These are phyloP conservation scores for Botryosphaeria dothidea DNA, from an alignment of 2,329 filamentous ascomycete genomes.

Conservation along the genomic window DNA sequence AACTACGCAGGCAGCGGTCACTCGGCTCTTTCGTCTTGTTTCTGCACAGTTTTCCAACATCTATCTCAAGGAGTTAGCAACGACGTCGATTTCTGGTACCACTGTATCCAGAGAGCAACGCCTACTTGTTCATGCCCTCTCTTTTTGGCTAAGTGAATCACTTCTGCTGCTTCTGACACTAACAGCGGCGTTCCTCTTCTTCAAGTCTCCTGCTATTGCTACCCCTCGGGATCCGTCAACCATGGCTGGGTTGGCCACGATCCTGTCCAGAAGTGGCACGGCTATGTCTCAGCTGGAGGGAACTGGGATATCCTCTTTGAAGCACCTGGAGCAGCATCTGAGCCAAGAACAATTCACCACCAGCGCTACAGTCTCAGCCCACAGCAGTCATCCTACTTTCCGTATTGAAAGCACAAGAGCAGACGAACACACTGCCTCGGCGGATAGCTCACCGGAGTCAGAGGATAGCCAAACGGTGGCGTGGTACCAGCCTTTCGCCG, in stretches of 20 bases:
- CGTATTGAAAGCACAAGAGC: too few species aligned
- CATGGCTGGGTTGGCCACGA: neutral
- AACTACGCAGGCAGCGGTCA: too few species aligned
- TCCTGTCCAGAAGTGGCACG: neutral
- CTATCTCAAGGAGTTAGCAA: neutral
- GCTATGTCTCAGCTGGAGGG: neutral
- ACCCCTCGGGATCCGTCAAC: neutral
- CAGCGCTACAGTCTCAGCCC: too few species aligned
- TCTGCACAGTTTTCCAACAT: neutral
- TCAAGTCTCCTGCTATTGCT: too few species aligned
- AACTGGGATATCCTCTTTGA: neutral
- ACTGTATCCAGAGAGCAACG: neutral
- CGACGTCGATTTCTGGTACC: neutral
- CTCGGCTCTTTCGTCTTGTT: neutral
- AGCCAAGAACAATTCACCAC: too few species aligned
- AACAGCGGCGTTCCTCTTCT: too few species aligned
- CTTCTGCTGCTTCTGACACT: too few species aligned
- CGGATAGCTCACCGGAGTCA: too few species aligned
- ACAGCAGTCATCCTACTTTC: too few species aligned
- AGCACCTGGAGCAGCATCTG: too few species aligned
- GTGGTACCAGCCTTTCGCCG: neutral
- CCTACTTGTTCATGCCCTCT: neutral
- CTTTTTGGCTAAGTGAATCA: too few species aligned
- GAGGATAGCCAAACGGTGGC: neutral
- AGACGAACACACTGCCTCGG: neutral